Base-by-base conservation (phyloP, 2,329 filamentous ascomycete genomes). In the Penicillium italicum region DNA sequence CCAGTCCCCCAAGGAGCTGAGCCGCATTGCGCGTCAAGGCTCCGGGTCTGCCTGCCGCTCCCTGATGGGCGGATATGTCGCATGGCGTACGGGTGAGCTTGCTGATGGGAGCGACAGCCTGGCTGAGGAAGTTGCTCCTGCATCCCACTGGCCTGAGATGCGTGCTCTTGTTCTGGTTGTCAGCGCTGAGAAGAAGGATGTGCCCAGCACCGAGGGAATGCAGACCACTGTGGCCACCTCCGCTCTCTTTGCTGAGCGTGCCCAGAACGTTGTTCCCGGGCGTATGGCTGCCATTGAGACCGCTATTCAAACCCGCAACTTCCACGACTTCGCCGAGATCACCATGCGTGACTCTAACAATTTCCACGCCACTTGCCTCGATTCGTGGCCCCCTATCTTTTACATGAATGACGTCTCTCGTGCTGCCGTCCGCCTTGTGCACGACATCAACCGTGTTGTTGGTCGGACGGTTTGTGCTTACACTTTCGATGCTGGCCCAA, bases 291-390 rank as follows among this genome's bases (percentile, higher is more conserved):
- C 84, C 61, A 97, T 97, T 87, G 89, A 94, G 76, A 82, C 86
- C 58, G 91, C 93, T 5, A 87, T 97, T 58, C 76, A 80, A 63
- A 81, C 83, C 60, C 84, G 84, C 66, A 89, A 99, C 76, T 99
- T 99, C 76, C 84, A 86, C 66, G 79, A 82, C 20, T 99, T 99
- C 70, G 94, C 88, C 24, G 86, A 90, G 72, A 83, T 97, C 59
- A 96, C 94, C 16, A 99, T 97, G 92, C 88, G 87, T 73, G 94
- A 99, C 73, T 95, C 89, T 71, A 99, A 99, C 79, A 90, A 86
- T 57, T 99, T 99, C 85, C 94, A 99, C 75, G 90, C 94, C 36
- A 91, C 88, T 55, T 97, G 94, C 73, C 80, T 95, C 66, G 94
- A 99, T 73, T 97, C 94, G 1, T 91, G 91, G 77, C 94, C 95